A percentile compares a stretch with the other conserved stretches of the same genome.
Conservation (phyloP, 2,329 filamentous ascomycete genomes). For the Sporothrix humicola region DNA sequence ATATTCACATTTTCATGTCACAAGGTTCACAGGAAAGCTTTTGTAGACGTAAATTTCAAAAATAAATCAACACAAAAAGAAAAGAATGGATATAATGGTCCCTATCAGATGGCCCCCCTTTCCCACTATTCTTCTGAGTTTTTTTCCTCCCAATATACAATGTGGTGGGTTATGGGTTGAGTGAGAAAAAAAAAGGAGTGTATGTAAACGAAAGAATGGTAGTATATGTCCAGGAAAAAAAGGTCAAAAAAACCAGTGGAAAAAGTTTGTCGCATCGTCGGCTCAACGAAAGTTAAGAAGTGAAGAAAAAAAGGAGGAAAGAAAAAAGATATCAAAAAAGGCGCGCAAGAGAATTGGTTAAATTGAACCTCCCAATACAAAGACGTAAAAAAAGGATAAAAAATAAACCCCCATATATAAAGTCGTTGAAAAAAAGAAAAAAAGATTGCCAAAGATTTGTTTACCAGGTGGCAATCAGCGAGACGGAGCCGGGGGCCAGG, state of each 20-base stretch:
- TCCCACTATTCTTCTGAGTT: background rate
- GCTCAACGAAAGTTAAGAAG: constrained; percentile 23
- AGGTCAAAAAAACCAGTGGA: background rate
- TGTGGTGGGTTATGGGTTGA: too few species aligned
- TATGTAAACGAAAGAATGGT: constrained; percentile 2
- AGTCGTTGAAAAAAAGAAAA: constrained; percentile 16
- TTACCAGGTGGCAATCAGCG: constrained; percentile 37
- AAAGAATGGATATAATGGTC: constrained; percentile 33
- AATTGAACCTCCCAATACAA: constrained; percentile 13
- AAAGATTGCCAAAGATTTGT: constrained; percentile 1
- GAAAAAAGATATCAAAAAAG: constrained; percentile 7
- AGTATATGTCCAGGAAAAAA: constrained; percentile 8
- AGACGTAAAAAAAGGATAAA: constrained; percentile 2
- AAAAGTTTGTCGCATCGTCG: constrained; percentile 26
- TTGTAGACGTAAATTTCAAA: background rate
- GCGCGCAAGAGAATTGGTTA: constrained; percentile 20
- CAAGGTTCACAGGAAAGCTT: background rate
- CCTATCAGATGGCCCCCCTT: constrained; percentile 33
- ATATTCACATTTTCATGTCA: background rate
- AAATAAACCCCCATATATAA: constrained; percentile 22
- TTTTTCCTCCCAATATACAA: background rate
- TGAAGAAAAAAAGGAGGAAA: background rate
- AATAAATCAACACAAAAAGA: constrained; percentile 24
- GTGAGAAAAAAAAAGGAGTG: too few species aligned
- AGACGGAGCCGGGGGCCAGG: constrained; percentile 40